Conservation (phyloP, 495 filamentous ascomycete species). For the Xylaria acuta region DNA sequence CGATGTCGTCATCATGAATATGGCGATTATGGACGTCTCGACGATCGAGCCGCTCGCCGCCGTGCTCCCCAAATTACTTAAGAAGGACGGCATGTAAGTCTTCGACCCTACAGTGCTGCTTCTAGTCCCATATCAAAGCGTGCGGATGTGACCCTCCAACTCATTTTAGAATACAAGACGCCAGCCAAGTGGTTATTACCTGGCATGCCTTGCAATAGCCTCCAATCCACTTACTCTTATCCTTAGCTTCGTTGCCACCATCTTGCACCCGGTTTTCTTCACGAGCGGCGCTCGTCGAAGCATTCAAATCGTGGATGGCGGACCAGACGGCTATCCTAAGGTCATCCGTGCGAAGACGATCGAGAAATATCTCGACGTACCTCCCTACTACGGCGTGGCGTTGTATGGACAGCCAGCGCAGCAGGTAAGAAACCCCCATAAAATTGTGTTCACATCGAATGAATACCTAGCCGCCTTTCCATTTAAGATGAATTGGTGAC, state of each 20-base stretch:
- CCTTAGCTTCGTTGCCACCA: conserved; percentile 48
- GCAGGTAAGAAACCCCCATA: conserved; percentile 35
- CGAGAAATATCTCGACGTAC: conserved; percentile 45
- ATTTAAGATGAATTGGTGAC: not conserved
- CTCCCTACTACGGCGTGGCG: conserved; percentile 44
- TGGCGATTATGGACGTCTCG: conserved; percentile 55
- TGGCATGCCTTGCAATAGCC: not conserved
- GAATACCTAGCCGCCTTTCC: not conserved
- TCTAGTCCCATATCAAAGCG: not conserved
- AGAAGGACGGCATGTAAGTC: conserved; percentile 47
- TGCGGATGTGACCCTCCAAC: not conserved
- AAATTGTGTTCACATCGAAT: conserved; percentile 14
- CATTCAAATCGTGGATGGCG: conserved; percentile 36
- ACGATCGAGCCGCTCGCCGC: conserved; percentile 43
- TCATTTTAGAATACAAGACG: not conserved
- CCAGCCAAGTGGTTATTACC: not conserved
- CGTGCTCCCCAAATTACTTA: conserved; percentile 43
- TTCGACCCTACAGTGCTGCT: not conserved
- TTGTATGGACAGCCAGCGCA: conserved; percentile 37
- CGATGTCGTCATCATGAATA: conserved; percentile 48
- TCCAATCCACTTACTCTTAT: not conserved
- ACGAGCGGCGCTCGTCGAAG: conserved; percentile 43
- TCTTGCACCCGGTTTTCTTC: conserved; percentile 54
- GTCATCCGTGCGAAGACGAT: conserved; percentile 39
- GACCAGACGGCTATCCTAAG: conserved; percentile 33